A percentile compares a stretch with the other conserved stretches of the same genome.
Evolutionary conservation across 1,139 yeast genomes (phyloP).

Genomic region (Diutina pseudorugosa): DNA sequence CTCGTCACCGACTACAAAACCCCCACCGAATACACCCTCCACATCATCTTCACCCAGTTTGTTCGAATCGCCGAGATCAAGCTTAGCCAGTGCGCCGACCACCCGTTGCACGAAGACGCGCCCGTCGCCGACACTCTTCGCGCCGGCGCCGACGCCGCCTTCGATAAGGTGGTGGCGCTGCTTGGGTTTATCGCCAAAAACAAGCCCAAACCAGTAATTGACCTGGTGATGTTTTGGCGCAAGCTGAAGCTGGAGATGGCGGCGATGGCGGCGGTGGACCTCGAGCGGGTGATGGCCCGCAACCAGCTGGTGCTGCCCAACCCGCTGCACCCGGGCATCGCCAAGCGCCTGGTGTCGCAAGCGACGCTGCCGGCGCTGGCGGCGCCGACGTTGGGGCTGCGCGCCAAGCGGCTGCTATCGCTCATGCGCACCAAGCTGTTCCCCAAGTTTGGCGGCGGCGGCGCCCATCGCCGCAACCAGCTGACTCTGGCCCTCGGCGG

Average conservation of each 20-base stretch:
- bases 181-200: conserved; percentile 83
- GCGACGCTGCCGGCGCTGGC: background rate
- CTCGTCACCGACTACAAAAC: conserved; percentile 55
- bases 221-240: conserved; percentile 97
- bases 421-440: background rate
- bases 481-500: conserved; percentile 4
- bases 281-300: conserved; percentile 16
- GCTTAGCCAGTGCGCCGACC: conserved; percentile 59
- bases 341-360: background rate
- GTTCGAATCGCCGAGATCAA: conserved; percentile 88
- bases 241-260: conserved; percentile 82
- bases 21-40: conserved; percentile 89
- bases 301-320: background rate
- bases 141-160: conserved; percentile 76
- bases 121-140: conserved; percentile 73
- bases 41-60: conserved; percentile 88
- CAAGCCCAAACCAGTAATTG: conserved; percentile 92
- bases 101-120: conserved; percentile 62
- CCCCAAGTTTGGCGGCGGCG: background rate
- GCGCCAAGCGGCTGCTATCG: background rate
- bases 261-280: conserved; percentile 56
- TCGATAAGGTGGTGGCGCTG: conserved; percentile 76
- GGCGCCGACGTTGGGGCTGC: background rate
- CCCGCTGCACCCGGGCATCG: background rate
- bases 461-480: background rate